These are phyloP conservation scores for Lecanicillium sp. DNA, from an alignment of 2,329 filamentous ascomycete species.

Conservation along the genomic window DNA sequence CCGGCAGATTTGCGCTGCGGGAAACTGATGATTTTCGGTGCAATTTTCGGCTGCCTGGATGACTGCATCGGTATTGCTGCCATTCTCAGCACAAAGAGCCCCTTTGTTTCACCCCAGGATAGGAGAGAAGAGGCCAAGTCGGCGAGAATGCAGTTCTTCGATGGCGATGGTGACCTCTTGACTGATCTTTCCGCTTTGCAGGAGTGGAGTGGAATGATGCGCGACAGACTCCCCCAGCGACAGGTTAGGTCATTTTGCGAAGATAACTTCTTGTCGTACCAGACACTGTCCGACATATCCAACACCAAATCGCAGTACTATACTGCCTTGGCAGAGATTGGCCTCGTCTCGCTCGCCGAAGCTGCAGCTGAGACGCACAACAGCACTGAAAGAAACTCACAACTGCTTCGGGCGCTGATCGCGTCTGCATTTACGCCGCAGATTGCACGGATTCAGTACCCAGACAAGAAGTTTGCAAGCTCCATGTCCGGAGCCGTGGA, in stretches of 20 bases:
- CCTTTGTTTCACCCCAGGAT: constrained; percentile 78
- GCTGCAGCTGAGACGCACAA: constrained; percentile 21
- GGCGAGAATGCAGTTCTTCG: constrained; percentile 65
- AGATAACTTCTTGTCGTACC: constrained; percentile 73
- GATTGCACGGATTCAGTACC: constrained; percentile 84
- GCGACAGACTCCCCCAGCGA: constrained; percentile 49
- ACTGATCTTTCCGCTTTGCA: constrained; percentile 81
- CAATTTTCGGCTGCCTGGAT: constrained; percentile 87
- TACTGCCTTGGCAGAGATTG: constrained; percentile 75
- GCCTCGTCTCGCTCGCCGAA: constrained; percentile 52
- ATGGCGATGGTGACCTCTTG: constrained; percentile 76
- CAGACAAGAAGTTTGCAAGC: constrained; percentile 89
- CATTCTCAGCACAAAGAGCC: constrained; percentile 81
- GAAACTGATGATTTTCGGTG: constrained; percentile 92
- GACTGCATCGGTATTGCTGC: constrained; percentile 83
- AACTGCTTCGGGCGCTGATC: constrained; percentile 61
- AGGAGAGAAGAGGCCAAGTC: constrained; percentile 76
- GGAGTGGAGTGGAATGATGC: constrained; percentile 65
- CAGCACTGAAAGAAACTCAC: constrained; percentile 22
- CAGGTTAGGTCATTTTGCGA: constrained; percentile 72
- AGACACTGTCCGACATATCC: constrained; percentile 81
- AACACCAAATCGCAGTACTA: constrained; percentile 83
- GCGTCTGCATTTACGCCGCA: constrained; percentile 76
- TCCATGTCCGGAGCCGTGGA: constrained; percentile 85
- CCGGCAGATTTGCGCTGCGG: constrained; percentile 87